Evolutionary conservation across 108 stramenopile species (phyloP), one percentile per base, ranked within the genome.

Genomic region (Conticribra guillardii): DNA sequence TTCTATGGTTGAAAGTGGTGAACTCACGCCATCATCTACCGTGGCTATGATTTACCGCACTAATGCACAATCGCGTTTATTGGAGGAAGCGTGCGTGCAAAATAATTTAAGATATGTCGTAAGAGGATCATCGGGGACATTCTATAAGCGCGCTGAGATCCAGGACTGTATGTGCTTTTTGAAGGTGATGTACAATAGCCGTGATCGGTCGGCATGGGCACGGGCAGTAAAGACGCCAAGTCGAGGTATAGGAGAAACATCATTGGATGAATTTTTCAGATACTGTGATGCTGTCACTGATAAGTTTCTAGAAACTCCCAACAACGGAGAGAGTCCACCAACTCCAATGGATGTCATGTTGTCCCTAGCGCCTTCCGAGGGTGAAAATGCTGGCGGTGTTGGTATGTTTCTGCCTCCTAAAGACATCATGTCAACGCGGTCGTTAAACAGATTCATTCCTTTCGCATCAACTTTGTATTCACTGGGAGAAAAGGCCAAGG

Each of bases 1-100:
- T 47, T 63, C 85, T n/a, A 83, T 83, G 81, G 62, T 85, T n/a
- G 82, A 69, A 14, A 62, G 59, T 18, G 79, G 77, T 3, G 78
- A 82, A 18, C 45, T 85, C 8, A 55, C 57, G 1, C 65, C 78
- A 4, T 31, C 76, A 16, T 69, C 81, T 3, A 79, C 84, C 4
- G 87, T 90, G 16, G 96, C 92, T 11, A 65, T 97, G 17, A 80
- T 97, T 54, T 96, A 97, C 67, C 80, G 96, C 14, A 95, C 95
- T 5, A 96, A 97, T 68, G 92, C 96, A 3, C 96, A 97, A 66
- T 91, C 90, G 19, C 86, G 95, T 4, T 70, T 87, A 3, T 61
- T 97, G 47, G 96, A 97, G 64, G 92, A 93, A 67, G 92, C 89
- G n/a, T 93, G 92, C 74, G 92, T 93, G 22, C 56, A 80, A 31